Conservation (phyloP, 2,329 filamentous ascomycete genomes). For the Metarhizium anisopliae region DNA sequence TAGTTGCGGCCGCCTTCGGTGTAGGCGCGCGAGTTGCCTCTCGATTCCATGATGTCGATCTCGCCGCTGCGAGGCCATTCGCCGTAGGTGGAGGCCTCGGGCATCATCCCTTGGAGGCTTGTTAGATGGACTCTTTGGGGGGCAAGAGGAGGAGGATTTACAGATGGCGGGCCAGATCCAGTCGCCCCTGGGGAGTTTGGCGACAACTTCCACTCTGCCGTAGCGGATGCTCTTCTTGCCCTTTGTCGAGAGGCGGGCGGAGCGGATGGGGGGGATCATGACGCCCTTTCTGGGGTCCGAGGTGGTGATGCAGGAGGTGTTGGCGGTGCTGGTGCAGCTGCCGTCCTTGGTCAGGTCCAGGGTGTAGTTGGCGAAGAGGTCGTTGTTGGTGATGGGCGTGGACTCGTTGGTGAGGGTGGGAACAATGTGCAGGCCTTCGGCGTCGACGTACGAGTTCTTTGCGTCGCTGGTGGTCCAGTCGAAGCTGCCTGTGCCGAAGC, state of each 20-base stretch:
- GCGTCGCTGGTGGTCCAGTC: slow-evolving; percentile 44
- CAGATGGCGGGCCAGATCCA: slow-evolving; percentile 46
- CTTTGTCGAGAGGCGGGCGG: slow-evolving; percentile 34
- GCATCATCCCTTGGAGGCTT: slow-evolving; percentile 35
- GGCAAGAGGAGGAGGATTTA: slow-evolving; percentile 1
- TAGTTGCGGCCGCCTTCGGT: slow-evolving; percentile 33
- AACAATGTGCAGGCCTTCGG: slow-evolving; percentile 43
- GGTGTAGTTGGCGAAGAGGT: slow-evolving; percentile 30
- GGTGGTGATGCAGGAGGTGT: slow-evolving; percentile 25
- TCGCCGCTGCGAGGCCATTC: slow-evolving; percentile 42
- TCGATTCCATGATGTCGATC: slow-evolving; percentile 42
- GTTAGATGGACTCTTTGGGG: background rate
- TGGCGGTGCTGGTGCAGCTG: slow-evolving; percentile 29
- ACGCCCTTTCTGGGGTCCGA: slow-evolving; percentile 33
- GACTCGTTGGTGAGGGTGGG: slow-evolving; percentile 38
- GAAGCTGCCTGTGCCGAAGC: slow-evolving; percentile 39
- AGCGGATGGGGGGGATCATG: slow-evolving; percentile 41
- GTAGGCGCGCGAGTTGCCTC: slow-evolving; percentile 30
- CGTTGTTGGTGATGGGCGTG: slow-evolving; percentile 27
- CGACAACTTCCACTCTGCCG: slow-evolving; percentile 39
- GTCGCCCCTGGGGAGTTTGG: slow-evolving; percentile 41
- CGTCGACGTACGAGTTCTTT: slow-evolving; percentile 38
- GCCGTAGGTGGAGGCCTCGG: slow-evolving; percentile 36
- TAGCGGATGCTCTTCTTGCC: slow-evolving; percentile 13
- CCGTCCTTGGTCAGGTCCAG: slow-evolving; percentile 34